Conservation (phyloP, 2,329 filamentous ascomycete species). For the Neopestalotiopsis rosae region DNA sequence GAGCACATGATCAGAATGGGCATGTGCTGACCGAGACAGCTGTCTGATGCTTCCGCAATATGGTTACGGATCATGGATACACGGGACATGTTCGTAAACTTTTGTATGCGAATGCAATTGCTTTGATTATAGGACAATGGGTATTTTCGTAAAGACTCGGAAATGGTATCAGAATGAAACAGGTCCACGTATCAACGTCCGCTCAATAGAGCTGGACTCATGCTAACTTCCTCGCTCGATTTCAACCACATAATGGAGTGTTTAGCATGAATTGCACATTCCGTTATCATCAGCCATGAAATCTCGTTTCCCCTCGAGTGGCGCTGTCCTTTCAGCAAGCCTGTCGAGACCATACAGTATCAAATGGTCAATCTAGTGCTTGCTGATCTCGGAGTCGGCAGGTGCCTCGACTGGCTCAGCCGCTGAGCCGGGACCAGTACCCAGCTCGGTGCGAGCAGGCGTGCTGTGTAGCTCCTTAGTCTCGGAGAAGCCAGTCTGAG, state of each 20-base stretch:
- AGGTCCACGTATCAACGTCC: neutral
- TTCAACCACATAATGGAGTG: neutral
- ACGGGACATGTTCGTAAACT: too few relatives aligned
- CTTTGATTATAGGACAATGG: neutral
- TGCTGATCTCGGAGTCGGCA: neutral
- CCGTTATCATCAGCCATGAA: neutral
- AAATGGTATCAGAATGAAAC: slow-evolving; percentile 16
- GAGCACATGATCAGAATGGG: too few relatives aligned
- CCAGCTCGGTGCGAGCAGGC: neutral
- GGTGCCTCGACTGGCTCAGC: neutral
- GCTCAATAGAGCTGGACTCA: neutral
- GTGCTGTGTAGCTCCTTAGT: neutral
- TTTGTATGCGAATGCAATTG: neutral
- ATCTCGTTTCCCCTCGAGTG: neutral
- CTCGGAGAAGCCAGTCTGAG: slow-evolving; percentile 5
- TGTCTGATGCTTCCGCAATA: too few relatives aligned
- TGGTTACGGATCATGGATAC: too few relatives aligned
- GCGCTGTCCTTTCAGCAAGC: neutral
- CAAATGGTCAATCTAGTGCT: neutral
- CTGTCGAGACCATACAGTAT: neutral
- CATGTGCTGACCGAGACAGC: too few relatives aligned
- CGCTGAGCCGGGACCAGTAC: neutral
- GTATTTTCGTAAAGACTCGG: slow-evolving; percentile 9
- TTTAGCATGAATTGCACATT: neutral
- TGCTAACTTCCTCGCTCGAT: neutral